Evolutionary conservation across 2,329 filamentous ascomycete species (phyloP).

Genomic region (Capronia epimyces): DNA sequence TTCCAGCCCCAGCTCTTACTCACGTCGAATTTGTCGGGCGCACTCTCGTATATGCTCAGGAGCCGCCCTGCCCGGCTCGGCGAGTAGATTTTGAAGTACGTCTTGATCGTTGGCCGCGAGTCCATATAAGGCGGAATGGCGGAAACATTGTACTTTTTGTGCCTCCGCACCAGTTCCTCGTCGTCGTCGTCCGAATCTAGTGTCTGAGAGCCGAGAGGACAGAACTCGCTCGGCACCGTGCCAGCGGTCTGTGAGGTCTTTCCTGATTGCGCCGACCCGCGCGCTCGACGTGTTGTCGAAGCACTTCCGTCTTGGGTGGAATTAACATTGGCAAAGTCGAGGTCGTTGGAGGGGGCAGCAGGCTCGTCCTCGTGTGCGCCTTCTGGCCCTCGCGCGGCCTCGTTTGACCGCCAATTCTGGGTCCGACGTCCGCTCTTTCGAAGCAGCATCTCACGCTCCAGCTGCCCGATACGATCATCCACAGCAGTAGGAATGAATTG

Average conservation of each 20-base stretch:
- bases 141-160: constrained; percentile 34
- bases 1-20: constrained; percentile 59
- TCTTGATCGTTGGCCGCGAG: constrained; percentile 52
- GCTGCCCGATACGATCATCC: constrained; percentile 50
- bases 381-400: constrained; percentile 16
- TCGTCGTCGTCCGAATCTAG: constrained; percentile 32
- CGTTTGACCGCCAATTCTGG: constrained; percentile 31
- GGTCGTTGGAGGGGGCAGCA: constrained; percentile 15
- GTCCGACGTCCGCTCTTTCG: constrained; percentile 34
- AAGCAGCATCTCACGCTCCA: constrained; percentile 50
- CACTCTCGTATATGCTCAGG: constrained; percentile 55
- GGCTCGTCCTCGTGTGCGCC: constrained; percentile 19
- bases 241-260: constrained; percentile 30
- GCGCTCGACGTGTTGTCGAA: constrained; percentile 29
- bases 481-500: constrained; percentile 42
- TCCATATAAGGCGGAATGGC: constrained; percentile 53
- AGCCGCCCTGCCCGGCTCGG: constrained; percentile 54
- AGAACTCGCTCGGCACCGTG: constrained; percentile 2
- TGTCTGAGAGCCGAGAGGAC: constrained; percentile 13
- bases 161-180: constrained; percentile 27
- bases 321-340: constrained; percentile 12
- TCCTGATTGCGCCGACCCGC: constrained; percentile 13
- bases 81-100: constrained; percentile 59
- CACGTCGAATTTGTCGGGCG: constrained; percentile 56
- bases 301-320: constrained; percentile 16